Evolutionary conservation across 805 yeast genomes (phyloP), one percentile per base, ranked within the genome.

Genomic region (Cyberlindnera amylophila): DNA sequence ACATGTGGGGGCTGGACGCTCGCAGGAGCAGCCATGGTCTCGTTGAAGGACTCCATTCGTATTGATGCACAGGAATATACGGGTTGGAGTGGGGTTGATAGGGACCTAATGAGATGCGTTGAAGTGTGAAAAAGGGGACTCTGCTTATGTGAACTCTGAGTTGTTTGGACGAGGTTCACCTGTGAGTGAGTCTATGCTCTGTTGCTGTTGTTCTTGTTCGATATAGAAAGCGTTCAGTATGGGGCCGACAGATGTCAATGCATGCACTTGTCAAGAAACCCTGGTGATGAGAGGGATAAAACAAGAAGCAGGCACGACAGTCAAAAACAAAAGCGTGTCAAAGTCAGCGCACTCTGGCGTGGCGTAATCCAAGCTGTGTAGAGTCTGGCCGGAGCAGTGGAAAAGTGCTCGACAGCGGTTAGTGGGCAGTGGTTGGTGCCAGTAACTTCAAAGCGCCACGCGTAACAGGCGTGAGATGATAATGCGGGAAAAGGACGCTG

Each of bases 21-120:
- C 12, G 36, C 40, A 32, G 38, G 46, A 6, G 48, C 36, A 7
- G 44, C 28, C 49, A 44, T 44, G 30, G 30, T 27, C 14, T 27
- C 30, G 30, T 27, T 21, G 24, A 21, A 21, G 24, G 24, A 21
- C 6, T 21, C n/a, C 17, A 30, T 30, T 13, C 8, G 18, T 14
- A 10, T 4, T 30, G 16, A n/a, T n/a, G n/a, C n/a, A n/a, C n/a
- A n/a, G n/a, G n/a, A n/a, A n/a, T n/a, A n/a, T n/a, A 30, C n/a
- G 6, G 15, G 6, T 9, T 30, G 32, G 32, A 16, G 32, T 5
- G n/a, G 32, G 10, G n/a, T n/a, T 13, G 32, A 4, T 5, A 17
- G n/a, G 17, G 4, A 16, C 24, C 24, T 6, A 21, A 9, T 6
- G 24, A 21, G 24, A 9, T 21, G 24, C 8, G 24, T 21, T 21